A percentile compares a stretch with the other conserved stretches of the same genome.
phyloP scores from a whole-genome alignment of 768 basidiomycete species.

The Lactarius trivialis region DNA sequence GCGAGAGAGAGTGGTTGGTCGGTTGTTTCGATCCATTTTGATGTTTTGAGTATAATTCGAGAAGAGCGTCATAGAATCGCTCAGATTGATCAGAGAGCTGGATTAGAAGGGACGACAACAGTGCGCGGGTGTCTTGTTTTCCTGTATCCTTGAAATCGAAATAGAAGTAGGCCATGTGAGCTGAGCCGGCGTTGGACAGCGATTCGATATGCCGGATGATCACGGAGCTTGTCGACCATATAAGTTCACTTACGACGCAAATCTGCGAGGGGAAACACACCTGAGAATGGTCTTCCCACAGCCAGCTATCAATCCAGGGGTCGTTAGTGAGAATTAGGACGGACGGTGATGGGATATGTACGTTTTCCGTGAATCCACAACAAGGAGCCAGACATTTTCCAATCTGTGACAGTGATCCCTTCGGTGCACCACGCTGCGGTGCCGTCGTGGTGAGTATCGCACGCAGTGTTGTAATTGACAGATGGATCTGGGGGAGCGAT shows the following conservation, averaged over 20 bases:
- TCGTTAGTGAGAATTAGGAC: neutral
- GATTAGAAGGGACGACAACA: neutral
- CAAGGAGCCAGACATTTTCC: neutral
- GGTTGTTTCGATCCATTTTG: neutral
- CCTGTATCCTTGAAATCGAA: neutral
- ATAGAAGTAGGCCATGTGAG: neutral
- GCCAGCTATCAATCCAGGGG: neutral
- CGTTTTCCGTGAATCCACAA: neutral
- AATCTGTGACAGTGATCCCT: neutral
- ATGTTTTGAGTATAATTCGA: neutral
- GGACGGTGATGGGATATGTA: neutral
- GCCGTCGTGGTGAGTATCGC: neutral
- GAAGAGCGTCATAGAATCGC: neutral
- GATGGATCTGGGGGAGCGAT: neutral
- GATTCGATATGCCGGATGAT: neutral
- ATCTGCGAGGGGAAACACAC: neutral
- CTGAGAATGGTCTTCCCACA: neutral
- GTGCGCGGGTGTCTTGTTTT: neutral
- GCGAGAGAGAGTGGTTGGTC: neutral
- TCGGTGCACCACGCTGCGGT: neutral
- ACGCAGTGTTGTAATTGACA: neutral
- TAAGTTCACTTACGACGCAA: neutral
- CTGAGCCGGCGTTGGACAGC: neutral
- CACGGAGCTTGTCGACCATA: neutral
- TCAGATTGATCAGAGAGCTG: neutral